Base-by-base conservation (phyloP, 768 basidiomycete species). In the Calocera cornea region DNA sequence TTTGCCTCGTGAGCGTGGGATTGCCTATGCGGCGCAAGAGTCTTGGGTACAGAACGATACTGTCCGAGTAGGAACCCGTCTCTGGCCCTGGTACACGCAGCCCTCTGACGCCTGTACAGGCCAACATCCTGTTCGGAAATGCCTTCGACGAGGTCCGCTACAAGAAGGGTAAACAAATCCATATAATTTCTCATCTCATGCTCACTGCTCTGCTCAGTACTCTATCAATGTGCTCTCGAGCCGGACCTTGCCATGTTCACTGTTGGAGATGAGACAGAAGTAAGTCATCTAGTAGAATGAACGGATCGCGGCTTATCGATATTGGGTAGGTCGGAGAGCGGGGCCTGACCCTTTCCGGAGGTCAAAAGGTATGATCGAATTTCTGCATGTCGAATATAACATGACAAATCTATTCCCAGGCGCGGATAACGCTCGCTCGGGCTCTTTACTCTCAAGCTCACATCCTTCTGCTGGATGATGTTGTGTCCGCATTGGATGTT, bases 81-180 rank as follows among this genome's bases (percentile, higher is more conserved):
- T n/a, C 12, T 12, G 29, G 60, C 24, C 2, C 8, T 2, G 5
- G 2, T 24, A 7, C 12, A 5, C 8, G 11, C 60, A 34, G 22
- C 34, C 5, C 7, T 29, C 27, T 31, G 14, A 38, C 14, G 7
- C 7, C 5, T 63, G n/a, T 12, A 7, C 33, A 72, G 67, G 77
- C 78, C 19, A 79, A 79, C 68, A 76, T 79, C 64, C 49, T 78
- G 10, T 79, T 79, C 66, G 78, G 76, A 10, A 70, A 72, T 19
- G 68, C 72, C 11, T 77, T 69, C 67, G 76, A 78, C 60, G 71
- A 72, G 27, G 69, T 68, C 3, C 70, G 77, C 60, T 79, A 78
- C 67, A 66, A 70, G 29, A 66, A 70, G 22, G 74, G 64, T 27
- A 64, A 17, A 17, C 22, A 11, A 14, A 10, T 3, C 36, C 2